Base-by-base conservation (phyloP, 2,329 filamentous ascomycete genomes). In the Seiridium unicorne region DNA sequence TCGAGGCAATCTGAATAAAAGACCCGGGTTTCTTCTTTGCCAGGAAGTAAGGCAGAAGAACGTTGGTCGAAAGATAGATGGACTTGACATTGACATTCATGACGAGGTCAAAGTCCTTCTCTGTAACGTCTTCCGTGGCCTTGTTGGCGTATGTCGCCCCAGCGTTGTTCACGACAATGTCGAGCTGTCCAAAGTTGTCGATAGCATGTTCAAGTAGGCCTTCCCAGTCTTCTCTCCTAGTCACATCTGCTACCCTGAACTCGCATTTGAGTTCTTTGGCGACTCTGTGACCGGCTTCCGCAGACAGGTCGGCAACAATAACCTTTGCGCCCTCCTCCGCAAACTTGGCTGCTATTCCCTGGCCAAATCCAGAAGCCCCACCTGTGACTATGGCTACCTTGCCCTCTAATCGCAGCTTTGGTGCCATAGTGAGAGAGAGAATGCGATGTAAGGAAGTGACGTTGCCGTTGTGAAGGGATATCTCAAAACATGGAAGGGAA, bases 51-150 rank as follows among this genome's bases (percentile, higher is more conserved):
- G 83, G 84, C 5, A 90, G 72, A 44, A 88, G 77, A 3, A 87
- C 82, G 58, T 79, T 79, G 1, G 84, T 83, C 0, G 85, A 86
- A 26, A 85, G 71, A 70, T 83, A 91, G 51, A 91, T 80, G 3
- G 84, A 83, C 73, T 88, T 89, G 62, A 91, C 86, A 64, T 91
- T 91, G 62, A 90, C 86, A 58, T 82, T 81, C 70, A 91, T 88
- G 44, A 88, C 84, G 51, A 81, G 77, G 65, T 90, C 86, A 62
- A 88, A 91, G 53, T 91, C 88, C 4, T 79, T 77, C 57, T 89
- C 86, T 0, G 85, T 88, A 2, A 90, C 88, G 0, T 86, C 79
- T 35, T 81, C 73, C 0, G 87, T 89, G 1, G 86, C 80, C 76
- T 88, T 88, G 68, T 88, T 88, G 10, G 69, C 64, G 68, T 89